A percentile compares a stretch with the other conserved stretches of the same genome.
These are phyloP conservation scores for Acanthamoeba royreba DNA, from an alignment of 208 protist species.

Conservation along the genomic window DNA sequence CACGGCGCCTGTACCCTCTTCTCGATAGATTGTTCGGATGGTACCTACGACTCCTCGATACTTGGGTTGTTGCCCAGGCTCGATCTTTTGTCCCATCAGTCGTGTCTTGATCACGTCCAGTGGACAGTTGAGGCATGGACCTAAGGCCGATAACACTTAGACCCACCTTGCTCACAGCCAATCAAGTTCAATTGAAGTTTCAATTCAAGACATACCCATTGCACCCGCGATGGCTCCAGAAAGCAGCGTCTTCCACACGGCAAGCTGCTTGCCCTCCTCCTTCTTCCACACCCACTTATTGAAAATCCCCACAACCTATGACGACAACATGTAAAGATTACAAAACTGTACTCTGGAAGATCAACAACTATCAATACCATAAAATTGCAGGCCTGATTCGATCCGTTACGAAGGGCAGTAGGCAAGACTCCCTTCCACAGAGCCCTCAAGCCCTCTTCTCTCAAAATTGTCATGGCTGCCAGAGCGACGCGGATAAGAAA, in stretches of 20 bases:
- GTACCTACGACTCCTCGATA: neutral
- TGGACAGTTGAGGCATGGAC: conserved; percentile 25
- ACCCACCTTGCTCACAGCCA: neutral
- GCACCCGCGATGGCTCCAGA: neutral
- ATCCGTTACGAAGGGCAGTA: conserved; percentile 54
- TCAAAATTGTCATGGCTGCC: neutral
- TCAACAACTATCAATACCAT: neutral
- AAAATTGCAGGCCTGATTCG: conserved; percentile 58
- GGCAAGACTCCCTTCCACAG: conserved; percentile 58
- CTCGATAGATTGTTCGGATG: neutral
- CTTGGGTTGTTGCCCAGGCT: neutral
- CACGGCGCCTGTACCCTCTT: neutral
- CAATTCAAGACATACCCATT: neutral
- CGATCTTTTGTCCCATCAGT: conserved; percentile 4
- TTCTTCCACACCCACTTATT: conserved; percentile 7
- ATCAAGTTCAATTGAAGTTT: neutral
- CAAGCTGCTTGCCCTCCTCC: conserved; percentile 21
- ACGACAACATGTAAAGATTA: neutral
- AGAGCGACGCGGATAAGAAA: neutral
- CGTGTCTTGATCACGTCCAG: conserved; percentile 26
- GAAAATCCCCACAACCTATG: neutral
- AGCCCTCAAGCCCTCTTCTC: conserved; percentile 44
- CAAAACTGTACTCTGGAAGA: neutral
- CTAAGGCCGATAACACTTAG: neutral
- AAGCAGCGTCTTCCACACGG: conserved; percentile 23